Evolutionary conservation across 805 yeast genomes (phyloP), one percentile per base, ranked within the genome.

Genomic region (Tetrapisispora fleetii): DNA sequence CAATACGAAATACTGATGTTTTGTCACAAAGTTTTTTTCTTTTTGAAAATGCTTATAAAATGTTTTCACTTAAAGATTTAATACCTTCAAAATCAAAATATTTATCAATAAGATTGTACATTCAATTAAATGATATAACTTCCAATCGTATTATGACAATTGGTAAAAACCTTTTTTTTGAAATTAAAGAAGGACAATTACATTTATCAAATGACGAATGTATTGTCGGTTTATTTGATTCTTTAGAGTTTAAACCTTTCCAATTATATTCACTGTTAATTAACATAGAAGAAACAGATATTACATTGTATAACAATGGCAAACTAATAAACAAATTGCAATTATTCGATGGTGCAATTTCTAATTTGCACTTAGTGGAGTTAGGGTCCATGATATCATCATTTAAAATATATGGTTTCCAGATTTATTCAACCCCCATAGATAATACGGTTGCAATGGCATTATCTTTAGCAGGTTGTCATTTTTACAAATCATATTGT

Each of bases 341-440:
- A 5, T 35, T 63, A 14, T 52, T 57, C 21, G 53, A 52, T 21
- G 51, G 49, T 4, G 24, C 54, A 0, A 38, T 51, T 2, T 50
- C 53, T 3, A 48, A 50, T 21, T 46, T 53, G 16, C 43, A 52
- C 4, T 39, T 33, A 6, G 16, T 68, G n/a, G 63, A 58, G 36
- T 16, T 69, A 28, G 70, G 68, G 9, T 60, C 68, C 1, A 63
- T 66, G 51, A 63, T 60, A 19, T 54, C 65, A 8, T 56, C 68
- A 2, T 56, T 68, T n/a, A 60, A 55, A 43, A 47, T 64, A 14
- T 62, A 43, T 38, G 48, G 53, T n/a, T 50, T 60, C 5, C 42
- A 35, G 19, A 40, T 57, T 2, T 60, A 42, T 37, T 42, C 44
- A 13, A 47, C 42, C 10, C 38, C 28, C 11, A 37, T 58, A 19